phyloP scores from a whole-genome alignment of 768 basidiomycete species.

The Pholiota microspora region DNA sequence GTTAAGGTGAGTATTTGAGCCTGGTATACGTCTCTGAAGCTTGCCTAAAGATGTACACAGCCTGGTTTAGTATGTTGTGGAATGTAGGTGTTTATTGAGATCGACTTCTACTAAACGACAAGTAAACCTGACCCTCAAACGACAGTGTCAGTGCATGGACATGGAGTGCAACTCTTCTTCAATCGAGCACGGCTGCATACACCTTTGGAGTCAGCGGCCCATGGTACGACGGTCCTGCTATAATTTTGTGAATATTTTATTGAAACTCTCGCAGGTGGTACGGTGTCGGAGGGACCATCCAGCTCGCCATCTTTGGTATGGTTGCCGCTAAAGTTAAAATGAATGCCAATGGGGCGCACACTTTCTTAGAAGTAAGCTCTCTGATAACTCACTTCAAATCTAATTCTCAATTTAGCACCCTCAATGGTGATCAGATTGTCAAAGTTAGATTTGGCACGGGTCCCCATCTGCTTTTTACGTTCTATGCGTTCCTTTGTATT shows the following conservation, averaged over 20 bases:
- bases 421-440: slow-evolving; percentile 37
- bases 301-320: slow-evolving; percentile 52
- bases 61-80: slow-evolving; percentile 51
- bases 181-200: slow-evolving; percentile 51
- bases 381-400: too few relatives aligned
- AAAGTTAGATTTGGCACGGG: slow-evolving; percentile 45
- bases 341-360: slow-evolving; percentile 58
- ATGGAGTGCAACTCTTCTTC: slow-evolving; percentile 56
- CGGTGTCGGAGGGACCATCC: slow-evolving; percentile 50
- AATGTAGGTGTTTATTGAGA: slow-evolving; percentile 29
- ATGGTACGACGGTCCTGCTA: slow-evolving; percentile 29
- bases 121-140: neutral
- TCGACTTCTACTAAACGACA: neutral
- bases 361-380: slow-evolving; percentile 45
- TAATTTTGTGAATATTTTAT: too few relatives aligned
- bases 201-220: slow-evolving; percentile 51
- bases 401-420: too few relatives aligned
- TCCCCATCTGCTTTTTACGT: slow-evolving; percentile 47
- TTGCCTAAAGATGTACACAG: slow-evolving; percentile 7
- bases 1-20: slow-evolving; percentile 33
- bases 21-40: neutral
- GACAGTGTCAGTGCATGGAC: slow-evolving; percentile 52
- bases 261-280: slow-evolving; percentile 49
- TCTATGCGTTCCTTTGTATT: slow-evolving; percentile 50
- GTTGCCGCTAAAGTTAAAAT: slow-evolving; percentile 56